A percentile compares a stretch with the other conserved stretches of the same genome.
phyloP scores from a whole-genome alignment of 495 filamentous ascomycete genomes.

The Symbiotaphrina buchneri region DNA sequence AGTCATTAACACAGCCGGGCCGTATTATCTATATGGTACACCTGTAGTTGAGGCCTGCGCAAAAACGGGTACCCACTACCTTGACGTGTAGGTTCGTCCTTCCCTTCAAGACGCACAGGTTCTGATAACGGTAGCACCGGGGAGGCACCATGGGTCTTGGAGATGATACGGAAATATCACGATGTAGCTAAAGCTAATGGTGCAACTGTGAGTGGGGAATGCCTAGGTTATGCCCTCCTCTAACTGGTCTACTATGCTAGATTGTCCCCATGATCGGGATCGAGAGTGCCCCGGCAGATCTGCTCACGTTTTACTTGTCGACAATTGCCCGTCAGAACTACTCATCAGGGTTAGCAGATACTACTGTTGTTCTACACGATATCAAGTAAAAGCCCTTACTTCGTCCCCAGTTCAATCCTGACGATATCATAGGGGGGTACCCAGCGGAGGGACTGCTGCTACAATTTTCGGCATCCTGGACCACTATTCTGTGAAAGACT shows the following conservation, averaged over 20 bases:
- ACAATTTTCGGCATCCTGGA: not conserved
- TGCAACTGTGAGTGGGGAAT: slow-evolving; percentile 31
- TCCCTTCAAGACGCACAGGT: slow-evolving; percentile 5
- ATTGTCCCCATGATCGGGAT: slow-evolving; percentile 74
- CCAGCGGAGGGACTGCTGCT: slow-evolving; percentile 3
- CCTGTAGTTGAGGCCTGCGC: slow-evolving; percentile 77
- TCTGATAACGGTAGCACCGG: slow-evolving; percentile 32
- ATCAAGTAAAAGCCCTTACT: not conserved
- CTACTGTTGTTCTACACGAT: slow-evolving; percentile 4
- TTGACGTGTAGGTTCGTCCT: slow-evolving; percentile 30
- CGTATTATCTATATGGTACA: slow-evolving; percentile 58
- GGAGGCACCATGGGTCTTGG: slow-evolving; percentile 57
- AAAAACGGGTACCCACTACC: slow-evolving; percentile 68
- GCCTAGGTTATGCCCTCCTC: not conserved
- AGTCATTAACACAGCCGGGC: slow-evolving; percentile 69
- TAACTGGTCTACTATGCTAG: slow-evolving; percentile 11
- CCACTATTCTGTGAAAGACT: slow-evolving; percentile 1
- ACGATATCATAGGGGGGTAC: not conserved
- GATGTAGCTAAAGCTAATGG: slow-evolving; percentile 47
- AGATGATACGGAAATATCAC: slow-evolving; percentile 67
- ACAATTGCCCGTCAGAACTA: slow-evolving; percentile 36
- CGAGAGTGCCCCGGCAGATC: slow-evolving; percentile 69
- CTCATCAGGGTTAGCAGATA: slow-evolving; percentile 7
- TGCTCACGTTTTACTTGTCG: slow-evolving; percentile 50
- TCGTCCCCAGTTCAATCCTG: not conserved